phyloP scores from a whole-genome alignment of 2,329 filamentous ascomycete genomes.

The Colletotrichum noveboracense region DNA sequence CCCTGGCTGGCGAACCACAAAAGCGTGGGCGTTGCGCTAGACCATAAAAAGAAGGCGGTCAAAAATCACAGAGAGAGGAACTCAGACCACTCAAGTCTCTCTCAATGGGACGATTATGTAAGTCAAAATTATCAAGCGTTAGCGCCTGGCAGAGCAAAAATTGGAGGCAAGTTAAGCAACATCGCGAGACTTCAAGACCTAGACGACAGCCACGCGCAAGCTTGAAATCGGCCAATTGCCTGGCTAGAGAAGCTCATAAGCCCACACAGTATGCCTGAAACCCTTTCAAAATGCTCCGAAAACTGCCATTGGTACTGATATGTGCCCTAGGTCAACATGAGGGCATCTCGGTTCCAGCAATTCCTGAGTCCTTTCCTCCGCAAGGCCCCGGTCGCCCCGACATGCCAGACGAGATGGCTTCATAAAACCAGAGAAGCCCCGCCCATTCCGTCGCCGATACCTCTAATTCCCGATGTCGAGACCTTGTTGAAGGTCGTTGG shows the following conservation, averaged over 20 bases:
- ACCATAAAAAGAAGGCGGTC: not conserved
- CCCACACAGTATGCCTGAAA: not conserved
- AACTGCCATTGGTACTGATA: not conserved
- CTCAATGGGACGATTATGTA: not conserved
- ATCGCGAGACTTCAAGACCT: not conserved
- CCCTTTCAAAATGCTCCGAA: no score
- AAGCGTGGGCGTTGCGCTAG: not conserved
- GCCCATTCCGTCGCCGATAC: conserved; percentile 72
- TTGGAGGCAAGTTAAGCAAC: conserved; percentile 9
- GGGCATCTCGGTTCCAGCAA: conserved; percentile 16
- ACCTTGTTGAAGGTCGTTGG: conserved; percentile 94
- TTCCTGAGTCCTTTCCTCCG: conserved; percentile 18
- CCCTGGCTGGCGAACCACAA: not conserved
- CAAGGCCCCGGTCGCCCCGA: conserved; percentile 28
- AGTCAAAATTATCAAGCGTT: conserved; percentile 4
- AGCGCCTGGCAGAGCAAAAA: conserved; percentile 15
- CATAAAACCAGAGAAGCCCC: conserved; percentile 45
- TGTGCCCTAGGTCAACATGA: conserved; percentile 17
- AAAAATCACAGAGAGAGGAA: not conserved
- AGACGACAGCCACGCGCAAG: conserved; percentile 5
- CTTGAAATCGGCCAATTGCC: not conserved
- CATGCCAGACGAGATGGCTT: conserved; percentile 46
- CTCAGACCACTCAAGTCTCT: not conserved
- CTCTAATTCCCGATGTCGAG: conserved; percentile 82
- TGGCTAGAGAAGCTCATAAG: not conserved